Conservation (phyloP, 108 stramenopile species). For the Pelagomonas calceolata region DNA sequence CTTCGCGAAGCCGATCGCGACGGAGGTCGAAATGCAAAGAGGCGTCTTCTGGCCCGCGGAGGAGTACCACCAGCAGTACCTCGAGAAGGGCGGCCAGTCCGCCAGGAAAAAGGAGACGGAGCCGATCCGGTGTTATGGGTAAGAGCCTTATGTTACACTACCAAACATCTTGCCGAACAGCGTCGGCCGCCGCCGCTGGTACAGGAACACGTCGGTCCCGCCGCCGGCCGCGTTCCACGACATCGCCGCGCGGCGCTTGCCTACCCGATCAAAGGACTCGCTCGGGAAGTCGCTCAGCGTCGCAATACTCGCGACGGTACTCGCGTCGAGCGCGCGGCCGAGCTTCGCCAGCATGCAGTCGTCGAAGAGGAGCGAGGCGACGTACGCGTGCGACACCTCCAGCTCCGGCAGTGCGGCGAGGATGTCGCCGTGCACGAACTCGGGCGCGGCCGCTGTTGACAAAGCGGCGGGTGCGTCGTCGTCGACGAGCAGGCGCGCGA, state of each 20-base stretch:
- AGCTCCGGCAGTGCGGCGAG: not conserved
- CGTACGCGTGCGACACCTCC: not conserved
- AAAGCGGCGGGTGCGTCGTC: no score
- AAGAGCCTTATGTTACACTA: no score
- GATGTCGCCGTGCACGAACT: no score
- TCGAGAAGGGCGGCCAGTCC: conserved; percentile 64
- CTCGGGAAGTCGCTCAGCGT: not conserved
- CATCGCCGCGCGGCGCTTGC: not conserved
- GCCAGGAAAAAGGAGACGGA: not conserved
- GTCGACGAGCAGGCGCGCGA: no score
- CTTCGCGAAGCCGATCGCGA: conserved; percentile 25
- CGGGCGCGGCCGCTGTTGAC: no score
- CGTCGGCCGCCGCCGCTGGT: not conserved
- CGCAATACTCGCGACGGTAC: not conserved
- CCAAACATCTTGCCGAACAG: no score
- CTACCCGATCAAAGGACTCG: not conserved
- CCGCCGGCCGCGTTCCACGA: not conserved
- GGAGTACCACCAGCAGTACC: conserved; percentile 79
- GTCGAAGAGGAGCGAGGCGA: not conserved
- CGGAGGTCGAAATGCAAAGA: conserved; percentile 47
- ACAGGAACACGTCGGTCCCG: not conserved
- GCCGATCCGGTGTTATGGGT: conserved; percentile 15
- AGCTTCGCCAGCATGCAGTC: not conserved
- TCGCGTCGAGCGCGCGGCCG: not conserved
- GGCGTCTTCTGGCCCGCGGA: conserved; percentile 64